phyloP scores from a whole-genome alignment of 441 rosid genomes.

The Croton setiger region DNA sequence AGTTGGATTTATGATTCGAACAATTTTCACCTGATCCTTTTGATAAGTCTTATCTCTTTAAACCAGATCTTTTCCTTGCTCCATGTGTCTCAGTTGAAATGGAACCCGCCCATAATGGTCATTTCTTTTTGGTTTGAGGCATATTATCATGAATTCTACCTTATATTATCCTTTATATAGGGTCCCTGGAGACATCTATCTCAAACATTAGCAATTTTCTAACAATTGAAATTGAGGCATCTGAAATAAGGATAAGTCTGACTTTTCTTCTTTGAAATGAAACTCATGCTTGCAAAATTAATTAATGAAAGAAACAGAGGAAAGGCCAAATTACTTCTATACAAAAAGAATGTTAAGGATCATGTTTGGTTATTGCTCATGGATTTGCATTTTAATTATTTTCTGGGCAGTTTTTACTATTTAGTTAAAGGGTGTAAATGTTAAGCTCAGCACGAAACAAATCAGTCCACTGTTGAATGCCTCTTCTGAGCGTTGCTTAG shows the following conservation, averaged over 20 bases:
- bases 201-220: not conserved
- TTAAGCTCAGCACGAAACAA: not conserved
- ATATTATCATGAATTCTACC: too few species aligned
- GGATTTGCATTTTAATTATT: not conserved
- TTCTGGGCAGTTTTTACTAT: slow-evolving; percentile 1
- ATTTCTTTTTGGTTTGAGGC: too few species aligned
- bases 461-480: not conserved
- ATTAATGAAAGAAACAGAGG: not conserved
- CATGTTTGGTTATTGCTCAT: not conserved
- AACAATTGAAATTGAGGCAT: not conserved
- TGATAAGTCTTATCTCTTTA: not conserved
- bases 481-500: not conserved
- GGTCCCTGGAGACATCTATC: not conserved
- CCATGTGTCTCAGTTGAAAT: not conserved
- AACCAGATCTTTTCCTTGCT: not conserved
- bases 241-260: too few species aligned
- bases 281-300: not conserved
- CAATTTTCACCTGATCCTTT: not conserved
- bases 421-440: not conserved
- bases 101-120: too few species aligned
- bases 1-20: not conserved
- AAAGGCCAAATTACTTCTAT: not conserved
- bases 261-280: not conserved
- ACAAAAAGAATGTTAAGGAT: not conserved
- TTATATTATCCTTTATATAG: too few species aligned